Evolutionary conservation across 2,329 filamentous ascomycete species (phyloP).

Genomic region (Arthrobotrys entomopaga): DNA sequence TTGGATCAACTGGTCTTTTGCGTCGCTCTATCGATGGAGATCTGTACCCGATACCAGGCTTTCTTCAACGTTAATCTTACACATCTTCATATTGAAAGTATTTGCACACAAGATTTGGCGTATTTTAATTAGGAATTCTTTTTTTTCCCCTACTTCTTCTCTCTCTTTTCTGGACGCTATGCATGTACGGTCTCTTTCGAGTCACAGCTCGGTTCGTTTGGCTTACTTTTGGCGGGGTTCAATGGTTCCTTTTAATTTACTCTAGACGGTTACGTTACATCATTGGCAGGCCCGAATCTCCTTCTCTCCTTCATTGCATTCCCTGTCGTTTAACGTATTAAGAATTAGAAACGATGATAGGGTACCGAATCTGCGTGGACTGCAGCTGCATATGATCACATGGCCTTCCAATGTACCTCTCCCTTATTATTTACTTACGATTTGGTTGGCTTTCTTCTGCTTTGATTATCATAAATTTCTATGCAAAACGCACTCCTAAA

Average conservation of each 20-base stretch:
- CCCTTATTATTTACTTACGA: neutral
- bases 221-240: slow-evolving; percentile 8
- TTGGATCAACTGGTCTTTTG: slow-evolving; percentile 11
- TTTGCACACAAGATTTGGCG: slow-evolving; percentile 12
- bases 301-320: slow-evolving; percentile 5
- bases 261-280: slow-evolving; percentile 25
- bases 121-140: slow-evolving; percentile 20
- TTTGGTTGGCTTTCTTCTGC: neutral
- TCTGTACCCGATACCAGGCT: slow-evolving; percentile 23
- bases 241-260: neutral
- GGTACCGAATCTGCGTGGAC: too few species aligned
- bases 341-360: neutral
- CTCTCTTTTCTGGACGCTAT: slow-evolving; percentile 12
- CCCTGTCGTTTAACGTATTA: neutral
- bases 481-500: too few species aligned
- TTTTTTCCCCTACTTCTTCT: slow-evolving; percentile 6
- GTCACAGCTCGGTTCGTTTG: neutral
- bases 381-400: neutral
- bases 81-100: neutral
- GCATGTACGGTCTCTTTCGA: neutral
- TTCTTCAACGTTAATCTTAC: neutral
- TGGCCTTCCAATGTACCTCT: neutral
- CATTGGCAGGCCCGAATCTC: slow-evolving; percentile 13
- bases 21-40: slow-evolving; percentile 24
- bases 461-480: neutral